A percentile compares a stretch with the other conserved stretches of the same genome.
Conservation (phyloP, 2,329 filamentous ascomycete species). For the Fusarium robinianum region DNA sequence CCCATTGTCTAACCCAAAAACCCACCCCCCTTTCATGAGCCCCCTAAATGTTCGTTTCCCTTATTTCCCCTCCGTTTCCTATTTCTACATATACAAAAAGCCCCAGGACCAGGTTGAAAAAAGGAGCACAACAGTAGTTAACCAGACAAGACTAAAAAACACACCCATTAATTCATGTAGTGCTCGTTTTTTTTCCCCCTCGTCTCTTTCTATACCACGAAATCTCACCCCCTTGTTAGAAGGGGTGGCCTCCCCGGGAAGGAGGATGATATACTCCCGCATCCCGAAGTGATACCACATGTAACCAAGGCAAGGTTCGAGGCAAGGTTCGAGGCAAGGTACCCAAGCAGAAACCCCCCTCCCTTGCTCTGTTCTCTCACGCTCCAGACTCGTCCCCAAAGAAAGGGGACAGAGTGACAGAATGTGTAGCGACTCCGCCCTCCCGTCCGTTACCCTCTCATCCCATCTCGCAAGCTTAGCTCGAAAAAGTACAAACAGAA, state of each 20-base stretch:
- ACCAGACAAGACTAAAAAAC: neutral
- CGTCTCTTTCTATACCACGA: constrained; percentile 18
- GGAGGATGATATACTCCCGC: constrained; percentile 12
- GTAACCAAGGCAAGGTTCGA: constrained; percentile 20
- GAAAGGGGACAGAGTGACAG: no score
- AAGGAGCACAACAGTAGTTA: neutral
- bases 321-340: constrained; percentile 28
- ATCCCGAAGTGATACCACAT: constrained; percentile 35
- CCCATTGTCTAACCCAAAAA: constrained; percentile 26
- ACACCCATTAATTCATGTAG: neutral
- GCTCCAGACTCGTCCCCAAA: no score
- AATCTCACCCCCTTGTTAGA: constrained; percentile 2
- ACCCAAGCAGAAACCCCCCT: constrained; percentile 16
- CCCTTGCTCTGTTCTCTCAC: constrained; percentile 1
- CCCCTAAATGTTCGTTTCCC: constrained; percentile 14
- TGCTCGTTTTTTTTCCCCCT: neutral
- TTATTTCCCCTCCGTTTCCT: constrained; percentile 6
- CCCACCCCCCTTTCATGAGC: no score
- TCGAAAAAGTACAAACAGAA: constrained; percentile 30
- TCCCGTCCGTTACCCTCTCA: constrained; percentile 9
- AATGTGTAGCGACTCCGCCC: neutral
- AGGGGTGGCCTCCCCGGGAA: no score
- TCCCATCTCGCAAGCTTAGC: constrained; percentile 24
- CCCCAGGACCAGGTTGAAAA: neutral
- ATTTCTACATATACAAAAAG: constrained; percentile 1